These are phyloP conservation scores for Leptosphaerulina australis DNA, from an alignment of 2,329 filamentous ascomycete genomes.

Conservation along the genomic window DNA sequence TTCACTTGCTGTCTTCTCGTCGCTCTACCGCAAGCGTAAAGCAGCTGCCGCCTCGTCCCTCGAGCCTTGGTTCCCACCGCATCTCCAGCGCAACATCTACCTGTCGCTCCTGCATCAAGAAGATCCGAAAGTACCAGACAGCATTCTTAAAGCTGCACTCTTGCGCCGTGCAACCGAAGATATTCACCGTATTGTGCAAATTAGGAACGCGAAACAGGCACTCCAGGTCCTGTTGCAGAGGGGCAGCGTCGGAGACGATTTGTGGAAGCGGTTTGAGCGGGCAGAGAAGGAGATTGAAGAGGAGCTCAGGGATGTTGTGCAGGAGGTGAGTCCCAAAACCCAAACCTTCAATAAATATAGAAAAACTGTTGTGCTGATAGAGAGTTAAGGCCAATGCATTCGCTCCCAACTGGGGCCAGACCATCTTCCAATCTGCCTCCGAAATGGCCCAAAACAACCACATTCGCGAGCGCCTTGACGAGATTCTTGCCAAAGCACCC, in stretches of 20 bases:
- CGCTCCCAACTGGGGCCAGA: conserved; percentile 84
- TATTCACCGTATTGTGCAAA: conserved; percentile 86
- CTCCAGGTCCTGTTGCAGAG: conserved; percentile 82
- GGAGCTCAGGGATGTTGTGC: conserved; percentile 90
- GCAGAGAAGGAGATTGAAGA: conserved; percentile 98
- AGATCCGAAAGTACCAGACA: conserved; percentile 75
- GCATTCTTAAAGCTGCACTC: conserved; percentile 84
- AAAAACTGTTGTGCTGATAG: conserved; percentile 27
- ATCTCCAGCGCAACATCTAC: conserved; percentile 93
- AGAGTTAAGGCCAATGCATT: conserved; percentile 81
- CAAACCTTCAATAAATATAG: too few species aligned
- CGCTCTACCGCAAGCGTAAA: conserved; percentile 91
- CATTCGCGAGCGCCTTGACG: conserved; percentile 74
- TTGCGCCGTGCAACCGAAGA: conserved; percentile 90
- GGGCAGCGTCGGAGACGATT: conserved; percentile 92
- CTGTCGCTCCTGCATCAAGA: conserved; percentile 86
- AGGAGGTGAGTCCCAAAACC: conserved; percentile 69
- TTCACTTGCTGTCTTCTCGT: conserved; percentile 89
- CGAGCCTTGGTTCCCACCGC: conserved; percentile 90
- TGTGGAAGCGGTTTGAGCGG: conserved; percentile 89
- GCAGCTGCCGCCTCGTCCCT: conserved; percentile 78
- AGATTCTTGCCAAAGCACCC: conserved; percentile 72
- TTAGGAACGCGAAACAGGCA: conserved; percentile 87
- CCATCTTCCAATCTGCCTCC: conserved; percentile 96
- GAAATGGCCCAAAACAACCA: conserved; percentile 88